Conservation (phyloP, 225 moss, liverwort and hornwort species). For the Marchantia polymorpha region DNA sequence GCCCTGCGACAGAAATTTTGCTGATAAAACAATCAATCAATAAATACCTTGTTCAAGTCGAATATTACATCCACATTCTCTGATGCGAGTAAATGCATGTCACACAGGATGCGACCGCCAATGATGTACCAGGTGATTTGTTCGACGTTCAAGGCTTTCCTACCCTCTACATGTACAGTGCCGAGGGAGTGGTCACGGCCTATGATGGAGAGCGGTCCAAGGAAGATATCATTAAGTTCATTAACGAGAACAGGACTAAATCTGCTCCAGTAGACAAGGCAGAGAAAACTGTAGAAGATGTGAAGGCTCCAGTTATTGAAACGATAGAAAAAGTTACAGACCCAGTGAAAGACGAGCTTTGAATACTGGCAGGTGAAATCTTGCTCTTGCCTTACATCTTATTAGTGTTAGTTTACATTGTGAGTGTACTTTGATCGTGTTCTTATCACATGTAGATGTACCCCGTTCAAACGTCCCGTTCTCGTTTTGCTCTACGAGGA, state of each 20-base stretch:
- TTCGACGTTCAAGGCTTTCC: slow-evolving; percentile 88
- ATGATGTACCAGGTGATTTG: slow-evolving; percentile 59
- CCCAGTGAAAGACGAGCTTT: slow-evolving; percentile 32
- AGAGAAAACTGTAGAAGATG: not conserved
- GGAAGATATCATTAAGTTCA: slow-evolving; percentile 64
- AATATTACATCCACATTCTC: not conserved
- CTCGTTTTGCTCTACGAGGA: too few species aligned
- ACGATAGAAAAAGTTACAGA: not conserved
- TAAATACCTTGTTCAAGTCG: not conserved
- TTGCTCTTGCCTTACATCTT: too few species aligned
- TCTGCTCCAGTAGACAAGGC: not conserved
- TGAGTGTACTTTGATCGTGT: too few species aligned
- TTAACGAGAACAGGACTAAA: slow-evolving; percentile 56
- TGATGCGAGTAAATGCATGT: not conserved
- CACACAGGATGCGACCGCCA: slow-evolving; percentile 77
- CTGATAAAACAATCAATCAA: not conserved
- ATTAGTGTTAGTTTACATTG: too few species aligned
- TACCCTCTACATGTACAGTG: slow-evolving; percentile 71
- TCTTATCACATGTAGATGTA: too few species aligned
- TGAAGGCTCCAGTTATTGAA: slow-evolving; percentile 9
- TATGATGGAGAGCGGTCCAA: slow-evolving; percentile 79
- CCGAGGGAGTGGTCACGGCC: slow-evolving; percentile 49
- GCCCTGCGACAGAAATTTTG: not conserved
- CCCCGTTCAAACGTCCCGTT: too few species aligned
- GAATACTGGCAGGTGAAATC: slow-evolving; percentile 14